Conservation (phyloP, 306 rosid species). For the Dryas alaskensis region DNA sequence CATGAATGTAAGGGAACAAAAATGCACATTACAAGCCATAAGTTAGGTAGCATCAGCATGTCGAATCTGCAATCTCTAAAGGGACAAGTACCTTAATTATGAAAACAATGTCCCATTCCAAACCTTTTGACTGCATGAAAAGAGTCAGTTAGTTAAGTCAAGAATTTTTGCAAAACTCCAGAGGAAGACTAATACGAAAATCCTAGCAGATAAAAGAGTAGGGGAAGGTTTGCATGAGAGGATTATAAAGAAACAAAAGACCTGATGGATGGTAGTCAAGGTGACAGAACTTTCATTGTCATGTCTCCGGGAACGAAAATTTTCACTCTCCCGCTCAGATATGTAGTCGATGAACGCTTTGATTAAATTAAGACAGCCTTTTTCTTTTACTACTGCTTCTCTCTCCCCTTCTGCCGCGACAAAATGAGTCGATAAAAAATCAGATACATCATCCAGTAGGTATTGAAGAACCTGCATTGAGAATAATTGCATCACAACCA, state of each 20-base stretch:
- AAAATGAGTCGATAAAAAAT: constrained; percentile 62
- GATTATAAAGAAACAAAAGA: constrained; percentile 7
- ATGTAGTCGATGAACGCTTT: constrained; percentile 66
- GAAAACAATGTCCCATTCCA: constrained; percentile 97
- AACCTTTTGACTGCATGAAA: constrained; percentile 81
- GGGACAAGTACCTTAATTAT: constrained; percentile 68
- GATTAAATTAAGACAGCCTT: constrained; percentile 56
- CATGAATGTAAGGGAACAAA: background rate
- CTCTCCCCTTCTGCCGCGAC: constrained; percentile 41
- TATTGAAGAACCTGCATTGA: constrained; percentile 78
- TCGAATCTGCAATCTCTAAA: background rate
- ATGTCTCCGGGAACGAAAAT: constrained; percentile 59
- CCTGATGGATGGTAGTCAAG: constrained; percentile 97
- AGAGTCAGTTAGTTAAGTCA: constrained; percentile 5
- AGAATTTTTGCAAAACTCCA: background rate
- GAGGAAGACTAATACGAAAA: background rate
- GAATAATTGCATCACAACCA: constrained; percentile 16
- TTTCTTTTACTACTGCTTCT: constrained; percentile 37
- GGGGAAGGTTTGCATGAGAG: background rate
- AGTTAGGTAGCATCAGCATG: background rate
- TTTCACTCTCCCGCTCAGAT: constrained; percentile 78
- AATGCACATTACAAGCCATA: background rate
- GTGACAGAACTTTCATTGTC: constrained; percentile 77
- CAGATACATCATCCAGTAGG: constrained; percentile 82
- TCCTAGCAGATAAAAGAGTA: background rate